Conservation (phyloP, 306 rosid species). For the Rubus parviflorus region DNA sequence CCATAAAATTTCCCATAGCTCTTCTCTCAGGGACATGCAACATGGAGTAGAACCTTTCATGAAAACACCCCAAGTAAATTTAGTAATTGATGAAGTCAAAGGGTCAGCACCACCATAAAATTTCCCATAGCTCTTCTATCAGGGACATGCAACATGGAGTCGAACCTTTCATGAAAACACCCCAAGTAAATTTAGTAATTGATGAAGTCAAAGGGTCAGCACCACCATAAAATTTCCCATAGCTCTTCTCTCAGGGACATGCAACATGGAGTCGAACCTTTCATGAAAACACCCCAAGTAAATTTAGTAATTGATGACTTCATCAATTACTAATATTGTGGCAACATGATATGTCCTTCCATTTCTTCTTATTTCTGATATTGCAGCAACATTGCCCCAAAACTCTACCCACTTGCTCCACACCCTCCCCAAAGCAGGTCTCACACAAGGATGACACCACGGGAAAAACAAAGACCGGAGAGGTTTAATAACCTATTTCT, state of each 20-base stretch:
- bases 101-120: background rate
- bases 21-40: background rate
- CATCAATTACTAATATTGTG: background rate
- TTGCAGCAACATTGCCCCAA: background rate
- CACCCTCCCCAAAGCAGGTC: too few species aligned
- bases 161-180: background rate
- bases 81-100: too few species aligned
- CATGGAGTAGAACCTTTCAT: too few species aligned
- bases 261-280: too few species aligned
- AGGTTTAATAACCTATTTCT: too few species aligned
- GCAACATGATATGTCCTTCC: too few species aligned
- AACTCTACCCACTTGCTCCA: too few species aligned
- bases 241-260: background rate
- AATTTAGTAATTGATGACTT: background rate
- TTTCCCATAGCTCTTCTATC: background rate
- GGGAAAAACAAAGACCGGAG: too few species aligned
- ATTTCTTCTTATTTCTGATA: too few species aligned
- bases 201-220: constrained; percentile 5
- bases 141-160: too few species aligned
- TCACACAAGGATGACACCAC: too few species aligned
- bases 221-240: background rate
- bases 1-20: background rate
- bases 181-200: background rate
- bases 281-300: background rate
- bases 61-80: background rate